Percentiles rank a stretch among this genome's conserved stretches.
Evolutionary conservation across 257 asterid genomes (phyloP).

Genomic region (Gentiana straminea): DNA sequence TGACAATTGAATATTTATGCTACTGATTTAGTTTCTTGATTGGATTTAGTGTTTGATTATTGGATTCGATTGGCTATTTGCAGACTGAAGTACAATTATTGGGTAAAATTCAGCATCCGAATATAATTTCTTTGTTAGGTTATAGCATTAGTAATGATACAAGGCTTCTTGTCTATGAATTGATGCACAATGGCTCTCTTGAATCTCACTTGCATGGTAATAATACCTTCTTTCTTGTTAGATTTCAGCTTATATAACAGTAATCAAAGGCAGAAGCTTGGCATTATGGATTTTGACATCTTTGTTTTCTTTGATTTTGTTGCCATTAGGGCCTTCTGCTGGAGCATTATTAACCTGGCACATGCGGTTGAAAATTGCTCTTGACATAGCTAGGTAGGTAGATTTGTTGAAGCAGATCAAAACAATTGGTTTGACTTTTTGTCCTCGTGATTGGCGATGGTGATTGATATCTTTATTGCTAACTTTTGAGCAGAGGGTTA

Average conservation of each 20-base stretch:
- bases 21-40: not conserved
- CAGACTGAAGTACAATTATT: conserved; percentile 63
- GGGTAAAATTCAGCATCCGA: conserved; percentile 61
- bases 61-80: conserved; percentile 12
- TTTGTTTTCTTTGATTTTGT: conserved; percentile 8
- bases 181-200: conserved; percentile 63
- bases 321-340: conserved; percentile 40
- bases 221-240: not conserved
- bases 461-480: conserved; percentile 2
- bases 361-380: conserved; percentile 56
- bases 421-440: conserved; percentile 13
- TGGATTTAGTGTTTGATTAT: not conserved
- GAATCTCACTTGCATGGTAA: conserved; percentile 68
- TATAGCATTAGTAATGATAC: conserved; percentile 46
- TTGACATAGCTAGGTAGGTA: conserved; percentile 76
- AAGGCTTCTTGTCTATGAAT: conserved; percentile 56
- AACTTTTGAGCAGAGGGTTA: conserved; percentile 49
- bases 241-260: not conserved
- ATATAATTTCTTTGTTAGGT: conserved; percentile 53
- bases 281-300: conserved; percentile 1
- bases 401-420: conserved; percentile 9
- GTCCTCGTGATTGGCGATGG: not conserved
- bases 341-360: conserved; percentile 63
- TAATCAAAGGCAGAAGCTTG: not conserved
- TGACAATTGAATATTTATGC: not conserved